These are phyloP conservation scores for Malus hybrid DNA, from an alignment of 331 rosid genomes.

Conservation along the genomic window DNA sequence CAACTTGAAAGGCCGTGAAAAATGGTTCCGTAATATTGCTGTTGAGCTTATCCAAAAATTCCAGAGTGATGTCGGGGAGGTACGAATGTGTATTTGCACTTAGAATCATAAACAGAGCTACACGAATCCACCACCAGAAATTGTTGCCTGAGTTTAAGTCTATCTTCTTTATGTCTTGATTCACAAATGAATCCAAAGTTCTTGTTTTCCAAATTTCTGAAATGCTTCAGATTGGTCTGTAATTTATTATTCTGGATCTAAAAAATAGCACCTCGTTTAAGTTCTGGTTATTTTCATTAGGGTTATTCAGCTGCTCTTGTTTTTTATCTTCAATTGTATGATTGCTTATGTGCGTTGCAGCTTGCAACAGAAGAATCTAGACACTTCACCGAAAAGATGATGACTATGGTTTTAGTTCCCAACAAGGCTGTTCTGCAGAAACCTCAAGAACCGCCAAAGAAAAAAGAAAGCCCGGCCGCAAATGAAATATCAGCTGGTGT, in stretches of 20 bases:
- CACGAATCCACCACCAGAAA: neutral
- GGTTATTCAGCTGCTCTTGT: neutral
- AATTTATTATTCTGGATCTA: too few species aligned
- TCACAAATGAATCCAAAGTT: neutral
- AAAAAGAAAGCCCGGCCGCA: constrained; percentile 37
- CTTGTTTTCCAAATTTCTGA: neutral
- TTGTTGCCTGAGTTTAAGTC: too few species aligned
- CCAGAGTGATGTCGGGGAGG: constrained; percentile 92
- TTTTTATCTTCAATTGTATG: neutral
- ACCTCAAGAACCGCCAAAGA: constrained; percentile 67
- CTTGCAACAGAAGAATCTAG: constrained; percentile 82
- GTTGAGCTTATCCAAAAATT: constrained; percentile 79
- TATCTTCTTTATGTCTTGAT: too few species aligned
- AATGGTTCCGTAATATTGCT: constrained; percentile 89
- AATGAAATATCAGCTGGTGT: constrained; percentile 74
- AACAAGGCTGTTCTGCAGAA: constrained; percentile 69
- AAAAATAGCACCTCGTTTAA: neutral
- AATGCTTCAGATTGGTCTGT: neutral
- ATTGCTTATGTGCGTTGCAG: constrained; percentile 37
- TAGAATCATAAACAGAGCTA: neutral
- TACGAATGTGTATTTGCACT: constrained; percentile 13
- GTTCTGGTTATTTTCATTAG: neutral
- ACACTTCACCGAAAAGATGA: constrained; percentile 73
- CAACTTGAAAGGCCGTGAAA: constrained; percentile 93
- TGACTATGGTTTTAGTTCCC: constrained; percentile 65